phyloP scores from a whole-genome alignment of 495 filamentous ascomycete species.

The Penicillium waksmanii region DNA sequence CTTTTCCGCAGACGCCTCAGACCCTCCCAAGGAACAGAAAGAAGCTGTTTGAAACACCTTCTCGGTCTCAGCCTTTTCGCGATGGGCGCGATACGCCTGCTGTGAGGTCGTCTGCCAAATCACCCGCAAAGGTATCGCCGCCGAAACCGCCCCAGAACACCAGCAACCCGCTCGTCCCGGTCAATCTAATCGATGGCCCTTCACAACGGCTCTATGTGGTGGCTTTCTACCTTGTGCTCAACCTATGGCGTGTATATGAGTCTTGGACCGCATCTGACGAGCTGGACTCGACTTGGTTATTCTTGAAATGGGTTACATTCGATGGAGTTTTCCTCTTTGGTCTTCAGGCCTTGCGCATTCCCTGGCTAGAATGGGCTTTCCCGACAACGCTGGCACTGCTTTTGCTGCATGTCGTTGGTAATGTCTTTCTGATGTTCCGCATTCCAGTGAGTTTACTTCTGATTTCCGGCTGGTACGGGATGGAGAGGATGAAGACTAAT shows the following conservation, averaged over 20 bases:
- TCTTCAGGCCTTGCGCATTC: conserved; percentile 82
- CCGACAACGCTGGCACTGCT: conserved; percentile 68
- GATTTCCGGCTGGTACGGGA: conserved; percentile 2
- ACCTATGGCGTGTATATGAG: conserved; percentile 84
- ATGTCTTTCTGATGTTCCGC: conserved; percentile 89
- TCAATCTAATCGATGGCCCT: conserved; percentile 78
- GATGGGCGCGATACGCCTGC: conserved; percentile 25
- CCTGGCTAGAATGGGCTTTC: conserved; percentile 90
- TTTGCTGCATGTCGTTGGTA: conserved; percentile 66
- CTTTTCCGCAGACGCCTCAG: conserved; percentile 68
- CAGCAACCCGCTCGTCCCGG: conserved; percentile 69
- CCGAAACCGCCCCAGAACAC: conserved; percentile 30
- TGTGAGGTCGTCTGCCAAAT: conserved; percentile 25
- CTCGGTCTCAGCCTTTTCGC: conserved; percentile 25
- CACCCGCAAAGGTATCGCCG: conserved; percentile 26
- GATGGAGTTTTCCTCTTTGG: conserved; percentile 85
- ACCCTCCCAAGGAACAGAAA: conserved; percentile 38
- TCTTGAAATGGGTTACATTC: conserved; percentile 88
- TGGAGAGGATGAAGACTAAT: background rate
- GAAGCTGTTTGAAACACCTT: conserved; percentile 37
- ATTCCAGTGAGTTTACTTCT: conserved; percentile 63
- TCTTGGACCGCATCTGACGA: conserved; percentile 77
- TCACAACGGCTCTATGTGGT: conserved; percentile 84
- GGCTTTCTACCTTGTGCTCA: conserved; percentile 71
- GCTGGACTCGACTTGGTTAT: conserved; percentile 79